A percentile compares a stretch with the other conserved stretches of the same genome.
Evolutionary conservation across 106 monocot genomes (phyloP).

Genomic region (Dendrobium huoshanense): DNA sequence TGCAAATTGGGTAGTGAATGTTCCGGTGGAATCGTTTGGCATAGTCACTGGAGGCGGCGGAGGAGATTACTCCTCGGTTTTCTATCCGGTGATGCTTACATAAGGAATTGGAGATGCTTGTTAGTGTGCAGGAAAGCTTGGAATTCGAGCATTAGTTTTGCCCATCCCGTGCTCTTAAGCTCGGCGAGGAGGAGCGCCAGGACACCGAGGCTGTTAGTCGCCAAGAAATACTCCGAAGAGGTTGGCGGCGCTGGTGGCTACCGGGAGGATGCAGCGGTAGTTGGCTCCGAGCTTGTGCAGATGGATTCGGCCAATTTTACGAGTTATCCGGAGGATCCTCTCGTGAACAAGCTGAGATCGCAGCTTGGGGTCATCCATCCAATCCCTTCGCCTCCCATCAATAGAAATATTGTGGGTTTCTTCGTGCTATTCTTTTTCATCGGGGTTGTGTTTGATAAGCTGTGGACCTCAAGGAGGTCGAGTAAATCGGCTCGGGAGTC

Average conservation of each 20-base stretch:
- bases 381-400: conserved; percentile 71
- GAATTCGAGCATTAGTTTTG: not conserved
- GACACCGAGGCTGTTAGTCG: not conserved
- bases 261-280: conserved; percentile 17
- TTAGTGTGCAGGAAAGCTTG: not conserved
- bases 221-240: conserved; percentile 16
- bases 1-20: not conserved
- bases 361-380: conserved; percentile 91
- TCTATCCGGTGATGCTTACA: not conserved
- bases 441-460: conserved; percentile 85
- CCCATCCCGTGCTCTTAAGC: not conserved
- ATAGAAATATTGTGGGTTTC: conserved; percentile 59
- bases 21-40: not conserved
- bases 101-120: conserved; percentile 1
- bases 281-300: conserved; percentile 15
- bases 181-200: not conserved
- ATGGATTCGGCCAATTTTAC: conserved; percentile 39
- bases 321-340: conserved; percentile 60
- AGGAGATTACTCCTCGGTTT: not conserved
- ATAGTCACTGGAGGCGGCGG: not conserved
- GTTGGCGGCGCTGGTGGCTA: conserved; percentile 20
- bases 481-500: conserved; percentile 25
- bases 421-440: conserved; percentile 94
- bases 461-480: conserved; percentile 71
- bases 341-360: conserved; percentile 78